Evolutionary conservation across 1,284 basidiomycete genomes (phyloP).

Genomic region (Vanrija pseudolonga): DNA sequence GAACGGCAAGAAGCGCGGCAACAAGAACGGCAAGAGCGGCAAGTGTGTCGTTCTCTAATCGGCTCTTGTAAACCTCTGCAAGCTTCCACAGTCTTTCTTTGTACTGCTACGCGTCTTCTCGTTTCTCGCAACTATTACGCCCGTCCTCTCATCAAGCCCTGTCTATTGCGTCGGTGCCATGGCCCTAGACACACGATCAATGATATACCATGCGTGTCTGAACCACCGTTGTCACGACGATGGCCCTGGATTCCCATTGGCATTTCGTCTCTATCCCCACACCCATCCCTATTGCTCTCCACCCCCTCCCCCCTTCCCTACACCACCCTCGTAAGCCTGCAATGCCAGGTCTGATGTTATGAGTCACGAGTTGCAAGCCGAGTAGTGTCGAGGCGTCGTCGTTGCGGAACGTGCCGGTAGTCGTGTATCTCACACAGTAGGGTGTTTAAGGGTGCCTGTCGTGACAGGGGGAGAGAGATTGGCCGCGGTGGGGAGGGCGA

Average conservation of each 20-base stretch:
- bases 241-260: background rate
- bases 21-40: constrained; percentile 5
- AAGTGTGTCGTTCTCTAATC: constrained; percentile 57
- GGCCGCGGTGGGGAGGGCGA: too few species aligned
- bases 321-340: too few species aligned
- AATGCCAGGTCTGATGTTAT: constrained; percentile 8
- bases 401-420: too few species aligned
- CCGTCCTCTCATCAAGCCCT: background rate
- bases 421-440: too few species aligned
- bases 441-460: too few species aligned
- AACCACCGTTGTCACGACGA: background rate
- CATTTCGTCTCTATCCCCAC: background rate
- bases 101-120: constrained; percentile 13
- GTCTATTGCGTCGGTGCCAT: background rate
- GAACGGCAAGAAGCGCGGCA: background rate
- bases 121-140: too few species aligned
- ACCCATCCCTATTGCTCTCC: too few species aligned
- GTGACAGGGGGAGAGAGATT: too few species aligned
- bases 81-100: constrained; percentile 19
- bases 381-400: too few species aligned
- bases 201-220: background rate
- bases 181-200: background rate
- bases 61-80: background rate
- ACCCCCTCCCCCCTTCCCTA: too few species aligned
- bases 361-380: constrained; percentile 12